Conservation (phyloP, 1,139 yeast genomes). For the Candida tropicalis region DNA sequence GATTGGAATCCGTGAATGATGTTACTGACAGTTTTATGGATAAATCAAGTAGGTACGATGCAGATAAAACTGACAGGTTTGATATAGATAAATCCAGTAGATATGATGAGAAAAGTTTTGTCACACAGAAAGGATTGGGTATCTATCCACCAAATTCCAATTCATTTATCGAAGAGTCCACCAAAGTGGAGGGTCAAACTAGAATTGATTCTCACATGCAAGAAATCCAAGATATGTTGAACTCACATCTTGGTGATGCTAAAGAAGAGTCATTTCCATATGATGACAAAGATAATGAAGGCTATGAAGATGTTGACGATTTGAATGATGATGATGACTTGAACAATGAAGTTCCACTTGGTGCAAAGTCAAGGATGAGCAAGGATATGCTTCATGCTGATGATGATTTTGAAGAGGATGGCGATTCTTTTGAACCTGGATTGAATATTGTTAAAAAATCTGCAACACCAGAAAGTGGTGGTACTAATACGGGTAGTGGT, state of each 20-base stretch:
- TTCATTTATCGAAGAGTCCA: slow-evolving; percentile 16
- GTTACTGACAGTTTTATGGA: neutral
- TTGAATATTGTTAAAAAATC: slow-evolving; percentile 25
- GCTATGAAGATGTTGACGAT: slow-evolving; percentile 1
- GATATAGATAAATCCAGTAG: slow-evolving; percentile 5
- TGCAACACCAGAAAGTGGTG: slow-evolving; percentile 11
- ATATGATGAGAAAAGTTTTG: slow-evolving; percentile 5
- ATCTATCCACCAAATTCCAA: slow-evolving; percentile 19
- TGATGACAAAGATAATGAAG: slow-evolving; percentile 1
- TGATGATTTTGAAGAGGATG: slow-evolving; percentile 5
- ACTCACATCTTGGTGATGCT: slow-evolving; percentile 18
- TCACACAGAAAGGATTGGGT: slow-evolving; percentile 10
- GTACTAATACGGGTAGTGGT: neutral
- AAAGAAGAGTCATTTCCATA: slow-evolving; percentile 13
- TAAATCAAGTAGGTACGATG: slow-evolving; percentile 4
- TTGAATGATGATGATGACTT: slow-evolving; percentile 4
- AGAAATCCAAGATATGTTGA: slow-evolving; percentile 47
- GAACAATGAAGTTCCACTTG: neutral
- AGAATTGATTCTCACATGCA: slow-evolving; percentile 36
- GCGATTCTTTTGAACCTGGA: slow-evolving; percentile 19
- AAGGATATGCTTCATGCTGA: neutral
- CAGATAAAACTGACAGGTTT: neutral
- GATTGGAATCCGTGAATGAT: neutral
- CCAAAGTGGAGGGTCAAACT: slow-evolving; percentile 13
- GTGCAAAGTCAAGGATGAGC: neutral